These are phyloP conservation scores for Penicillium palitans DNA, from an alignment of 2,329 filamentous ascomycete species.

Conservation along the genomic window DNA sequence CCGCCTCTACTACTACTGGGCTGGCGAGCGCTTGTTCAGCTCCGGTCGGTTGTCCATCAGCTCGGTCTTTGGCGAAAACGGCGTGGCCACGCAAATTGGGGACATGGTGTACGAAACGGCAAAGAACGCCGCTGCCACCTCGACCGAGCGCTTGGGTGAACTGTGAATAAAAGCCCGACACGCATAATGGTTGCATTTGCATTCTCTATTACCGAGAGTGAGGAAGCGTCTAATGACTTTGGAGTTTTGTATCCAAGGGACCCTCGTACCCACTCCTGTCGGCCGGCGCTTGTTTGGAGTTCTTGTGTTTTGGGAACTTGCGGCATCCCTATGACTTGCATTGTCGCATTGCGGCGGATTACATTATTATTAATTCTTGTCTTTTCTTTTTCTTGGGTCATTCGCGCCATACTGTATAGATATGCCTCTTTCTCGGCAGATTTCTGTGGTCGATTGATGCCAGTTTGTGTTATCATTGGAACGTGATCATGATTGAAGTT, in stretches of 20 bases:
- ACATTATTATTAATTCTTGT: conserved; percentile 13
- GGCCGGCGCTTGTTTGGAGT: conserved; percentile 32
- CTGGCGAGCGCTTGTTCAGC: conserved; percentile 63
- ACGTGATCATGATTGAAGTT: conserved; percentile 10
- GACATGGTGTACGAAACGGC: conserved; percentile 53
- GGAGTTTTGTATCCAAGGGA: conserved; percentile 3
- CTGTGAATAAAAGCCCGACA: conserved; percentile 25
- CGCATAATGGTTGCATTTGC: conserved; percentile 5
- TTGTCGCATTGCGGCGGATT: conserved; percentile 9
- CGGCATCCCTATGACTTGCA: conserved; percentile 11
- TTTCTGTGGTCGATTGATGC: conserved; percentile 17
- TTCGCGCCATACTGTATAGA: background rate
- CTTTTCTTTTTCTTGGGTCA: conserved; percentile 3
- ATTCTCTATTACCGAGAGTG: conserved; percentile 1
- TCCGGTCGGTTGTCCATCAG: conserved; percentile 35
- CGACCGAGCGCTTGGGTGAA: conserved; percentile 33
- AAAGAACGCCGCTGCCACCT: conserved; percentile 45
- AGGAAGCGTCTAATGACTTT: background rate
- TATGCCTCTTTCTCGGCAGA: conserved; percentile 1
- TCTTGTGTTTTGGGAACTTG: conserved; percentile 17
- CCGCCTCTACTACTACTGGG: conserved; percentile 92
- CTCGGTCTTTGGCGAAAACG: conserved; percentile 34
- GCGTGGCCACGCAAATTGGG: conserved; percentile 27
- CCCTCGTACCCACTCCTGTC: conserved; percentile 15
- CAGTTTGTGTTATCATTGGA: conserved; percentile 10